Evolutionary conservation across 192 early-diverging fungal species (phyloP).

Genomic region (Coemansia sp.): DNA sequence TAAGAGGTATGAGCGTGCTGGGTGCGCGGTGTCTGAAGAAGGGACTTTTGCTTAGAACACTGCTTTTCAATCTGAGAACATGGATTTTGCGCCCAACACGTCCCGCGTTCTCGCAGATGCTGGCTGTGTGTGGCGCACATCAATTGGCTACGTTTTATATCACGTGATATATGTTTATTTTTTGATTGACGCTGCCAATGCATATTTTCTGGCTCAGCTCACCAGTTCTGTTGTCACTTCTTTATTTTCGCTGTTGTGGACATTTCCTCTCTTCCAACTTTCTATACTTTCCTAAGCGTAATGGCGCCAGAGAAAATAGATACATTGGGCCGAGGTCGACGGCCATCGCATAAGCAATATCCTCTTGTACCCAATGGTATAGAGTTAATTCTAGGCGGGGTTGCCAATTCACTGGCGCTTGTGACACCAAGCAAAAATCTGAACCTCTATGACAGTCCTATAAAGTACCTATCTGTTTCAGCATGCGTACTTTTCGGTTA

Average conservation of each 20-base stretch:
- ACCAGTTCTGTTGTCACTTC: not conserved
- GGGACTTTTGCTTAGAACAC: no score
- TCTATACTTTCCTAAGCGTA: not conserved
- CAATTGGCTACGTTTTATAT: constrained; percentile 1
- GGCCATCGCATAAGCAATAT: constrained; percentile 32
- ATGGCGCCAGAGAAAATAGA: constrained; percentile 1
- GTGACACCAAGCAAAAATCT: constrained; percentile 33
- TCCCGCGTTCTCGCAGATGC: no score
- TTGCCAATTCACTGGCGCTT: constrained; percentile 39
- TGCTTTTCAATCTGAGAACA: no score
- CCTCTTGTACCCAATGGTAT: constrained; percentile 44
- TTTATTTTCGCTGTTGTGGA: not conserved
- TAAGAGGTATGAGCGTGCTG: no score
- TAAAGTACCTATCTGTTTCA: constrained; percentile 29
- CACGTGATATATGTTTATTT: not conserved
- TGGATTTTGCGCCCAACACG: no score
- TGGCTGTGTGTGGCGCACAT: not conserved
- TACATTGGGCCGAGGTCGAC: not conserved
- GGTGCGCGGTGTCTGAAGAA: no score
- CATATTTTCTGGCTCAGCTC: no score
- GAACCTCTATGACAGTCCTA: constrained; percentile 40
- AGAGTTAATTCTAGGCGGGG: constrained; percentile 42
- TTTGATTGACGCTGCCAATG: no score
- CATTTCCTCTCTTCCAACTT: not conserved
- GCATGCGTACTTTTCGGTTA: constrained; percentile 29